Percentiles rank a stretch among this genome's conserved stretches.
Conservation (phyloP, 1,284 basidiomycete genomes). For the Microbotryomycetes sp. region DNA sequence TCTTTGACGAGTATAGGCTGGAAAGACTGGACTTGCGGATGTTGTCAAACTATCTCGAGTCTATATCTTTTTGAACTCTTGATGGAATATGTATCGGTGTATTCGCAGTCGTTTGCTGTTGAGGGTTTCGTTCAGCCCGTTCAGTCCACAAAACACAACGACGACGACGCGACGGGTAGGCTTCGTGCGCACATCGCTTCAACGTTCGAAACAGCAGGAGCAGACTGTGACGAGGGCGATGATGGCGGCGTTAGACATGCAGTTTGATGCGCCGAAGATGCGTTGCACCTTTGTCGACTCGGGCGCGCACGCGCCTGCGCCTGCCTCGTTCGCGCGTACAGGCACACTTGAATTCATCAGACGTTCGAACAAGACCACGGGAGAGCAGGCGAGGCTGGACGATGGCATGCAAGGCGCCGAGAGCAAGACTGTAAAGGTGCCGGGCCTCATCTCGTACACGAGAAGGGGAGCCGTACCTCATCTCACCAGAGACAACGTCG, state of each 20-base stretch:
- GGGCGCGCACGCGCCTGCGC: not conserved
- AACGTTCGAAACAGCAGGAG: not conserved
- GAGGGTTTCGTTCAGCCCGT: too few species aligned
- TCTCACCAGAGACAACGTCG: constrained; percentile 57
- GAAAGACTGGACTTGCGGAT: not conserved
- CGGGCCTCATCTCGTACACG: constrained; percentile 54
- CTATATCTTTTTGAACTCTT: too few species aligned
- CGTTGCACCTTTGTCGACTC: not conserved
- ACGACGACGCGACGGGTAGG: not conserved
- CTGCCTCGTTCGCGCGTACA: not conserved
- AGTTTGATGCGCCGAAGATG: not conserved
- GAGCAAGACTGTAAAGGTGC: constrained; percentile 57
- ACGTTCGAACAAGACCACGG: not conserved
- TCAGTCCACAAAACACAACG: too few species aligned
- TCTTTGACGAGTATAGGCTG: too few species aligned
- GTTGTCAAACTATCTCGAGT: too few species aligned
- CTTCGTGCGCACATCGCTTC: not conserved
- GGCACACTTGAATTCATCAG: not conserved
- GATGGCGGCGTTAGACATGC: too few species aligned
- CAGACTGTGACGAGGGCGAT: too few species aligned
- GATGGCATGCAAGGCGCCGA: constrained; percentile 17
- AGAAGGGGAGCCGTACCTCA: constrained; percentile 66
- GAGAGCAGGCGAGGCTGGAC: not conserved
- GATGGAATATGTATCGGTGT: too few species aligned
- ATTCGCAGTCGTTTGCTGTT: too few species aligned